Percentiles rank a stretch among this genome's conserved stretches.
These are phyloP conservation scores for Geotrichum ghanense DNA, from an alignment of 805 yeast genomes.

Conservation along the genomic window DNA sequence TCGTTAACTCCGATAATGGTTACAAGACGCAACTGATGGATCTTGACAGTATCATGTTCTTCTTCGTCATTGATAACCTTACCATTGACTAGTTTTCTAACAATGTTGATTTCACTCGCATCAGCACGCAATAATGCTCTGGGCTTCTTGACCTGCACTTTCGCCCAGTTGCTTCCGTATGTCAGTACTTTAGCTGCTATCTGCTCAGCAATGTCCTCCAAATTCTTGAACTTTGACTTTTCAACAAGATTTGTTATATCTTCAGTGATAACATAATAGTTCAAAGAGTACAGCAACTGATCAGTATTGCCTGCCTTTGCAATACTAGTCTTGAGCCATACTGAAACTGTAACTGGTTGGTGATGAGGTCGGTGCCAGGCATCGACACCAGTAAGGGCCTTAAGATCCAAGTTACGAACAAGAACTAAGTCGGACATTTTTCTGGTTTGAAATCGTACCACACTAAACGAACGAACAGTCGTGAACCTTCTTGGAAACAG, in stretches of 20 bases:
- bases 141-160: constrained; percentile 32
- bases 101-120: constrained; percentile 32
- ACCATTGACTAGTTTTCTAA: constrained; percentile 21
- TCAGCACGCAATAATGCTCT: constrained; percentile 52
- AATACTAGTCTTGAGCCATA: constrained; percentile 55
- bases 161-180: constrained; percentile 37
- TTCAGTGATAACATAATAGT: constrained; percentile 76
- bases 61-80: constrained; percentile 7
- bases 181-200: constrained; percentile 35
- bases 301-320: constrained; percentile 67
- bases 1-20: constrained; percentile 91
- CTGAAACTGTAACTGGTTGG: constrained; percentile 54
- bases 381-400: constrained; percentile 60
- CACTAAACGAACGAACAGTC: no score
- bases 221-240: constrained; percentile 27
- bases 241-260: constrained; percentile 45
- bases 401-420: constrained; percentile 46
- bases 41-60: constrained; percentile 26
- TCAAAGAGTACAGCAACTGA: constrained; percentile 70
- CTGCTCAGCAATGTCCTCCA: constrained; percentile 33
- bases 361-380: constrained; percentile 58
- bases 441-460: background rate
- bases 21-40: constrained; percentile 44
- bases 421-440: constrained; percentile 28
- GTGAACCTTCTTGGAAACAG: no score